Evolutionary conservation across 1,284 basidiomycete species (phyloP).

Genomic region (Pseudozyma pruni): DNA sequence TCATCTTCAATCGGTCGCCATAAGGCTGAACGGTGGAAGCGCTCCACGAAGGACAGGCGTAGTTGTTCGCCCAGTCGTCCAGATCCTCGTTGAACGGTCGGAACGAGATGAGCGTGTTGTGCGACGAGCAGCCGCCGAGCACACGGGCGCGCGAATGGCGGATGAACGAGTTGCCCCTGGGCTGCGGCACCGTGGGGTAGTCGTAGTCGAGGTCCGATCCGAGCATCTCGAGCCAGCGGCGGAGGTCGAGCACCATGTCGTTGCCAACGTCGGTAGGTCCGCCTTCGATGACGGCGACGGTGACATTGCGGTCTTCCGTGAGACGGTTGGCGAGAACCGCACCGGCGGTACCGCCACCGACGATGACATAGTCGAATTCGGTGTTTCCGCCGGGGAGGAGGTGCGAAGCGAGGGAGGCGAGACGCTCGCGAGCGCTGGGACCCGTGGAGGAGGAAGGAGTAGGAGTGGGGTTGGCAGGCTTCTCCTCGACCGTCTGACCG

Average conservation of each 20-base stretch:
- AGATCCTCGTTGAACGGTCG: conserved; percentile 68
- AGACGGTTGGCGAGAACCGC: conserved; percentile 67
- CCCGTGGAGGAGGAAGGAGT: conserved; percentile 18
- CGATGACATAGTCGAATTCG: conserved; percentile 68
- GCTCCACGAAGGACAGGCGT: conserved; percentile 64
- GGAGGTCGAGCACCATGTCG: conserved; percentile 66
- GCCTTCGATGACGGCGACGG: conserved; percentile 68
- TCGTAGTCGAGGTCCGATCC: conserved; percentile 68
- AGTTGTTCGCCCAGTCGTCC: conserved; percentile 65
- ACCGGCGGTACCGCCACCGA: conserved; percentile 67
- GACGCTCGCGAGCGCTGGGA: conserved; percentile 50
- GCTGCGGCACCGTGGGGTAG: conserved; percentile 67
- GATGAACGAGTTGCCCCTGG: conserved; percentile 68
- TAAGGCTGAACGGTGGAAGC: conserved; percentile 63
- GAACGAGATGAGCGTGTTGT: conserved; percentile 69
- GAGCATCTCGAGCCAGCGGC: conserved; percentile 67
- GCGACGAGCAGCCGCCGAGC: conserved; percentile 67
- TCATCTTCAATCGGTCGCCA: conserved; percentile 67
- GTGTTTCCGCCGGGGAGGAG: conserved; percentile 54
- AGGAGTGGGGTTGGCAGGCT: conserved; percentile 26
- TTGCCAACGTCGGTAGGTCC: conserved; percentile 65
- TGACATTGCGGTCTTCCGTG: conserved; percentile 64
- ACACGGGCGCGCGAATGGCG: conserved; percentile 67
- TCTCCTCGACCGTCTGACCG: conserved; percentile 50
- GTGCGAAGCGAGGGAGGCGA: conserved; percentile 62